Conservation (phyloP, 2,329 filamentous ascomycete genomes). For the Fusarium sp. region DNA sequence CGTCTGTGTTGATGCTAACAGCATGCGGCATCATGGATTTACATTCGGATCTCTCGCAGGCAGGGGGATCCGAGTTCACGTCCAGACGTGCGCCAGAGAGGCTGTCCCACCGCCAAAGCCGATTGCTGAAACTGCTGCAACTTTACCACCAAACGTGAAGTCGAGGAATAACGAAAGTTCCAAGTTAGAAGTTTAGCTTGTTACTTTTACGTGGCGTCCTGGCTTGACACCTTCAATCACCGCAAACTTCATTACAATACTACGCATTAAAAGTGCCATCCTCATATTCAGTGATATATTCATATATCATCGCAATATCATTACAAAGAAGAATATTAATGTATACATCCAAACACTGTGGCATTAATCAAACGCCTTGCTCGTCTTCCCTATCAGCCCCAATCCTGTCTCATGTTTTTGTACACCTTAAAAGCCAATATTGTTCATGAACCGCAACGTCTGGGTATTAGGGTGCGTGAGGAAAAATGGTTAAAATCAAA, state of each 20-base stretch:
- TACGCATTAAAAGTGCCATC: background rate
- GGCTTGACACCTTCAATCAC: background rate
- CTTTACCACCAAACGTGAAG: background rate
- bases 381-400: conserved; percentile 8
- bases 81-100: background rate
- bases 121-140: background rate
- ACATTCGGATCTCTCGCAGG: background rate
- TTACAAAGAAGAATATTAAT: conserved; percentile 38
- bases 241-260: background rate
- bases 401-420: conserved; percentile 23
- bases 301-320: conserved; percentile 32
- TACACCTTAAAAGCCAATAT: conserved; percentile 39
- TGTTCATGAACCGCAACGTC: conserved; percentile 32
- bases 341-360: conserved; percentile 29
- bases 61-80: background rate
- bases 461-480: conserved; percentile 40
- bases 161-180: background rate
- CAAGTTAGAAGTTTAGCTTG: background rate
- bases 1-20: background rate
- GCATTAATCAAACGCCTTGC: conserved; percentile 17
- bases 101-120: background rate
- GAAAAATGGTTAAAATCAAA: conserved; percentile 7
- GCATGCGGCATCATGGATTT: background rate
- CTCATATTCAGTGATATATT: conserved; percentile 4
- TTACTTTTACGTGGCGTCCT: background rate